Base-by-base conservation (phyloP, 164 flowering plant genomes). In the Berberis vulgaris region DNA sequence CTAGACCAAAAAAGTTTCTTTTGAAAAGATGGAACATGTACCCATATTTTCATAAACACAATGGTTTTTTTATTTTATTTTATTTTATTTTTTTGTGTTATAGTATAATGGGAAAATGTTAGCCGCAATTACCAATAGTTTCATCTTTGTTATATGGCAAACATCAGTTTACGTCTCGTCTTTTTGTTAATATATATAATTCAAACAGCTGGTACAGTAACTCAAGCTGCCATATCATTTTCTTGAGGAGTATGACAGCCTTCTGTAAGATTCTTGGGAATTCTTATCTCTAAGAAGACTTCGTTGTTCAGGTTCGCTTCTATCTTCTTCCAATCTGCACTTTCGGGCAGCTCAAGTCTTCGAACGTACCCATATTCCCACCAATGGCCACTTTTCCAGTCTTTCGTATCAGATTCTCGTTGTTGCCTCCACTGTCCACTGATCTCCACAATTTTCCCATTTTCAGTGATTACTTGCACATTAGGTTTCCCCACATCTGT, bases 341-440 rank as follows among this genome's bases (percentile, higher is more conserved):
- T 80, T 60, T 83, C 91, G 0, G 97, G 98, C 63, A 88, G 71
- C 74, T 93, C 96, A 41, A 93, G 77, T 71, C 92, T 76, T 64
- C 98, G 71, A n/a, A 84, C 96, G 55, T 62, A 88, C 2, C 98
- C 96, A 57, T 71, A 66, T 65, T 85, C 94, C 98, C 98, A 93
- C 98, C 97, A 93, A 12, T 81, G 63, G 2, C 81, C 72, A 54
- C 76, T 77, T 74, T 81, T 83, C 98, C 98, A 90, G 59, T 93
- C 90, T 61, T 67, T 81, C 10, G 71, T 45, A 59, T 75, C 81
- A 4, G 72, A 40, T 60, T 81, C 89, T 59, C 45, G 67, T 47
- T 70, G 74, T 52, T 70, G 80, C 79, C 73, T 86, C 87, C 84
- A 83, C 43, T 72, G 82, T 57, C 88, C 94, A 71, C 86, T 80